A percentile compares a stretch with the other conserved stretches of the same genome.
These are phyloP conservation scores for Rhodotorula diobovata DNA, from an alignment of 768 basidiomycete genomes.

Conservation along the genomic window DNA sequence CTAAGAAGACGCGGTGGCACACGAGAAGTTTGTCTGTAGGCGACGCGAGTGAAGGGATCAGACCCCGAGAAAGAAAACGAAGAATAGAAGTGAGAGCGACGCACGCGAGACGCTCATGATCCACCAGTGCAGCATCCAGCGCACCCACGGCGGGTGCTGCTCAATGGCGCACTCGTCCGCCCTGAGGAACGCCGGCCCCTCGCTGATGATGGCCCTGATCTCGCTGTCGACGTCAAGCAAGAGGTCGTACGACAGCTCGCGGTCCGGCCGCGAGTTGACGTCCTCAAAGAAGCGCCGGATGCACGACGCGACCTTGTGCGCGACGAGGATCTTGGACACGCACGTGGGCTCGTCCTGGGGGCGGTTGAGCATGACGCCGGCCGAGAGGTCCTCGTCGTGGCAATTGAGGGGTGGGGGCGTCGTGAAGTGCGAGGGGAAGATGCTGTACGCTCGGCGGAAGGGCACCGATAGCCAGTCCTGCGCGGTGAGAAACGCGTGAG, in stretches of 20 bases:
- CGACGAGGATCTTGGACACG: slow-evolving; percentile 23
- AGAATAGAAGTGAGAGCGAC: no score
- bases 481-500: neutral
- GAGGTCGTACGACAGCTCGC: slow-evolving; percentile 13
- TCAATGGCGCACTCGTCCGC: neutral
- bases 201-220: slow-evolving; percentile 17
- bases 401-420: slow-evolving; percentile 36
- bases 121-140: slow-evolving; percentile 24
- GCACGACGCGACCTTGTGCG: slow-evolving; percentile 14
- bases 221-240: slow-evolving; percentile 27
- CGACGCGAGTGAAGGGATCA: neutral
- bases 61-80: neutral
- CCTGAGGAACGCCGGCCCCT: slow-evolving; percentile 22
- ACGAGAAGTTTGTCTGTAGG: slow-evolving; percentile 31
- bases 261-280: slow-evolving; percentile 2
- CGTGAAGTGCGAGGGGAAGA: slow-evolving; percentile 27
- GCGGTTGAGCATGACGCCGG: slow-evolving; percentile 15
- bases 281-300: slow-evolving; percentile 35
- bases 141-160: neutral
- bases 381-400: slow-evolving; percentile 28
- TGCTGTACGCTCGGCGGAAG: slow-evolving; percentile 20
- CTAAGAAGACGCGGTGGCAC: slow-evolving; percentile 28
- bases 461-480: slow-evolving; percentile 28
- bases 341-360: slow-evolving; percentile 25
- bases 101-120: neutral